A percentile compares a stretch with the other conserved stretches of the same genome.
Evolutionary conservation across 768 basidiomycete species (phyloP).

Genomic region (Suillus fuscotomentosus): DNA sequence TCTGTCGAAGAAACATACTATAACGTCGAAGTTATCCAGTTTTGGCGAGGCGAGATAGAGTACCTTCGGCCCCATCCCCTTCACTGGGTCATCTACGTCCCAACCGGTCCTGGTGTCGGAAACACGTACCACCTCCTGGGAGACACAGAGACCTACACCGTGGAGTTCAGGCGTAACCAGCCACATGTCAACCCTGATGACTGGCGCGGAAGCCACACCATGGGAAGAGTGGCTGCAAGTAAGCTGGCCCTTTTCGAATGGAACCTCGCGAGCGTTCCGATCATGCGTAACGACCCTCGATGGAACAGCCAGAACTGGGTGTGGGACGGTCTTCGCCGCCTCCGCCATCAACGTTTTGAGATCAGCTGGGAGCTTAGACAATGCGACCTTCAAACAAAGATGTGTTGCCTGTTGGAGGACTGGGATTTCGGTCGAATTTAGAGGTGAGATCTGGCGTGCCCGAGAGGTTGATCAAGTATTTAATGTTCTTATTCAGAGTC

Average conservation of each 20-base stretch:
- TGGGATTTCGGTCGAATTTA: constrained; percentile 1
- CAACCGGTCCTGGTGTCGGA: constrained; percentile 16
- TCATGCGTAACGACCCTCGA: not conserved
- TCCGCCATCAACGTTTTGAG: constrained; percentile 9
- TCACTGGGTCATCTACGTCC: constrained; percentile 33
- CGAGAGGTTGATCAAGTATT: not conserved
- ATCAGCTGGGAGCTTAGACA: constrained; percentile 15
- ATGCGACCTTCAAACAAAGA: constrained; percentile 20
- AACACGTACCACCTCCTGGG: constrained; percentile 28
- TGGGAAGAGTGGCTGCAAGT: constrained; percentile 15
- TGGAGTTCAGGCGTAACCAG: constrained; percentile 10
- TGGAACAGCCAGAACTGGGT: constrained; percentile 20
- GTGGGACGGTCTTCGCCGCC: constrained; percentile 18
- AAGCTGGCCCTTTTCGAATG: constrained; percentile 18
- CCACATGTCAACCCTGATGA: constrained; percentile 8
- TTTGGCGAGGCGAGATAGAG: constrained; percentile 25
- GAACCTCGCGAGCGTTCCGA: constrained; percentile 10
- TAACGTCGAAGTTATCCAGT: constrained; percentile 28
- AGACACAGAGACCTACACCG: constrained; percentile 21
- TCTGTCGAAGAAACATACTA: constrained; percentile 18
- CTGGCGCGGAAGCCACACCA: constrained; percentile 25
- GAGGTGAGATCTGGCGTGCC: not conserved
- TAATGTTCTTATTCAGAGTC: too few relatives aligned
- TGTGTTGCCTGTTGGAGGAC: constrained; percentile 25
- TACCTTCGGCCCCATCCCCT: constrained; percentile 13